phyloP scores from a whole-genome alignment of 441 rosid species.

The Pelargonium cotyledonis region DNA sequence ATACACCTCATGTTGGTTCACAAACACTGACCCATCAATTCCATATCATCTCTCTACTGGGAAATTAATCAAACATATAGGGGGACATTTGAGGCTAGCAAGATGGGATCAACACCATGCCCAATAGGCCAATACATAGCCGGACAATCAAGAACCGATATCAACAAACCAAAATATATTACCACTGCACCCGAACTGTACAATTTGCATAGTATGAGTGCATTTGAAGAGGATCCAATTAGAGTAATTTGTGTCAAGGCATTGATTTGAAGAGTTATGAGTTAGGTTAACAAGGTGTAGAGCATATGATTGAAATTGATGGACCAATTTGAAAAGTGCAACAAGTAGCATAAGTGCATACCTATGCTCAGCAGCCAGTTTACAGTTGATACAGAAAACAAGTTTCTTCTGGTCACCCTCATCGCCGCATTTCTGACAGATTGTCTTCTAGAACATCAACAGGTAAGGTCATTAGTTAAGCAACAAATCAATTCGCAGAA shows the following conservation, averaged over 20 bases:
- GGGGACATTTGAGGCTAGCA: not conserved
- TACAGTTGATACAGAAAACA: constrained; percentile 1
- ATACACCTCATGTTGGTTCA: no score
- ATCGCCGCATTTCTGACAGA: constrained; percentile 1
- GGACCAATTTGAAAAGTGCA: not conserved
- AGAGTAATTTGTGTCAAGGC: no score
- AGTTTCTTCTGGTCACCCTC: not conserved
- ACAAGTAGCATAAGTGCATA: not conserved
- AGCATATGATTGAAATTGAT: not conserved
- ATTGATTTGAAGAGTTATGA: no score
- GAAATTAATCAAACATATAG: not conserved
- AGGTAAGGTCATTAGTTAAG: not conserved
- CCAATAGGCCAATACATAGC: not conserved
- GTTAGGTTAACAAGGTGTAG: not conserved
- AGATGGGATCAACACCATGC: not conserved
- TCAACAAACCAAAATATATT: not conserved
- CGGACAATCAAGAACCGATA: not conserved
- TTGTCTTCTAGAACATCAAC: not conserved
- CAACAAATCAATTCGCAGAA: not conserved
- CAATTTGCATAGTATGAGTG: not conserved
- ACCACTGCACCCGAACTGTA: not conserved
- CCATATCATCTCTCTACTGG: not conserved
- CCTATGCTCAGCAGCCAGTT: not conserved
- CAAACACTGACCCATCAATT: not conserved
- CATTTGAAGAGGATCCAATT: not conserved